These are phyloP conservation scores for Ceratocystis papillata DNA, from an alignment of 2,329 filamentous ascomycete species.

Conservation along the genomic window DNA sequence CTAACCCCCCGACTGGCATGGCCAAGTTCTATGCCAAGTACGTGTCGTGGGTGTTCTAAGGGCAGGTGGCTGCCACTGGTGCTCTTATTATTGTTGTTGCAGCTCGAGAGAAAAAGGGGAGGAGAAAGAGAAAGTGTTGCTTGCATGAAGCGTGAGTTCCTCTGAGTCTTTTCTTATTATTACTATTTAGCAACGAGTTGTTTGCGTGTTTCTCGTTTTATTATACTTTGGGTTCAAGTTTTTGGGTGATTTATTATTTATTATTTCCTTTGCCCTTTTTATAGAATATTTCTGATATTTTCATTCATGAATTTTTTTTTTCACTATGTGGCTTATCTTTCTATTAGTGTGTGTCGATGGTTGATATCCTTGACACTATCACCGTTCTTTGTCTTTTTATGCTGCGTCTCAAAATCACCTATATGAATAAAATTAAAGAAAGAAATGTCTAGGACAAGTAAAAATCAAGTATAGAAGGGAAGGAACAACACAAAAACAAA, in stretches of 20 bases:
- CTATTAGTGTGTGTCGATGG: too few species aligned
- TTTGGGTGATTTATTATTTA: not conserved
- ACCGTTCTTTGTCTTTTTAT: too few species aligned
- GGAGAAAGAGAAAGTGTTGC: not conserved
- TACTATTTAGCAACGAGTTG: not conserved
- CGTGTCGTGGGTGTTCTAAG: slow-evolving; percentile 25
- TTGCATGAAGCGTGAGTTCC: not conserved
- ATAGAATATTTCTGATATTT: too few species aligned
- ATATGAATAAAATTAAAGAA: too few species aligned
- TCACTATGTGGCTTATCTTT: too few species aligned
- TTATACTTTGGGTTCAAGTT: not conserved
- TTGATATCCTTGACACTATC: too few species aligned
- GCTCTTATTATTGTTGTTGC: too few species aligned
- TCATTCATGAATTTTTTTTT: too few species aligned
- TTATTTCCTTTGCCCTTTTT: not conserved
- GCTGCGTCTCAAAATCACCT: too few species aligned
- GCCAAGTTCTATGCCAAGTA: slow-evolving; percentile 25
- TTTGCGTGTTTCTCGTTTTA: not conserved
- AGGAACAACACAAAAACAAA: not conserved
- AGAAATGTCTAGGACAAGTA: not conserved
- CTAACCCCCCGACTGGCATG: slow-evolving; percentile 18
- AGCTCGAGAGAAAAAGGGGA: too few species aligned
- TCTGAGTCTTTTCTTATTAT: not conserved
- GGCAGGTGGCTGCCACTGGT: not conserved
- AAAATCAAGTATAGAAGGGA: not conserved